Conservation (phyloP, 2,329 filamentous ascomycete species). For the Tolypocladium inflatum region DNA sequence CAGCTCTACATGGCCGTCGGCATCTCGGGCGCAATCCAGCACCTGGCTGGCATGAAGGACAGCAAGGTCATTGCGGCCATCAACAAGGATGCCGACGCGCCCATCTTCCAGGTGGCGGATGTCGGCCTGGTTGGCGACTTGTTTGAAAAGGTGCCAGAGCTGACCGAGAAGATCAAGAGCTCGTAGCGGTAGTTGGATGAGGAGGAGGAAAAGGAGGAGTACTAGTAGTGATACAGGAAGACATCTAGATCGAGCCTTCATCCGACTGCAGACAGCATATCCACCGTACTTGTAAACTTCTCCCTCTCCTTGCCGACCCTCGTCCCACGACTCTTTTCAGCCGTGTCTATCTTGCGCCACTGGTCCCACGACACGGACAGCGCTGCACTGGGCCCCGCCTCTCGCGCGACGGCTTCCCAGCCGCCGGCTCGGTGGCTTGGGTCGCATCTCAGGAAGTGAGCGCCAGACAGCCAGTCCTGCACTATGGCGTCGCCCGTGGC, state of each 20-base stretch:
- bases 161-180: slow-evolving; percentile 87
- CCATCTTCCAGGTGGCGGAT: slow-evolving; percentile 97
- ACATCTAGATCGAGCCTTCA: slow-evolving; percentile 13
- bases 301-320: slow-evolving; percentile 68
- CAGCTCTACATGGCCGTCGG: slow-evolving; percentile 92
- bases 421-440: slow-evolving; percentile 31
- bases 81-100: slow-evolving; percentile 95
- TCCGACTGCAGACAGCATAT: slow-evolving; percentile 47
- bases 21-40: slow-evolving; percentile 95
- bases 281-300: slow-evolving; percentile 48
- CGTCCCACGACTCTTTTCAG: slow-evolving; percentile 59
- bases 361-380: slow-evolving; percentile 70
- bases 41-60: slow-evolving; percentile 98
- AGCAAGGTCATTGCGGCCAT: slow-evolving; percentile 99
- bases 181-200: slow-evolving; percentile 14
- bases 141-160: slow-evolving; percentile 89
- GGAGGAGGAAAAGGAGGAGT: slow-evolving; percentile 5
- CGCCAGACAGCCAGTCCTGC: slow-evolving; percentile 56
- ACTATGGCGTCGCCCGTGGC: slow-evolving; percentile 75
- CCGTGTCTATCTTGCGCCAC: slow-evolving; percentile 75
- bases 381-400: slow-evolving; percentile 44
- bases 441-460: slow-evolving; percentile 25
- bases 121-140: slow-evolving; percentile 91
- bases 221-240: not conserved
- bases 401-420: slow-evolving; percentile 66